A percentile compares a stretch with the other conserved stretches of the same genome.
These are phyloP conservation scores for Mucor sp. DNA, from an alignment of 371 early-diverging fungal species.

Conservation along the genomic window DNA sequence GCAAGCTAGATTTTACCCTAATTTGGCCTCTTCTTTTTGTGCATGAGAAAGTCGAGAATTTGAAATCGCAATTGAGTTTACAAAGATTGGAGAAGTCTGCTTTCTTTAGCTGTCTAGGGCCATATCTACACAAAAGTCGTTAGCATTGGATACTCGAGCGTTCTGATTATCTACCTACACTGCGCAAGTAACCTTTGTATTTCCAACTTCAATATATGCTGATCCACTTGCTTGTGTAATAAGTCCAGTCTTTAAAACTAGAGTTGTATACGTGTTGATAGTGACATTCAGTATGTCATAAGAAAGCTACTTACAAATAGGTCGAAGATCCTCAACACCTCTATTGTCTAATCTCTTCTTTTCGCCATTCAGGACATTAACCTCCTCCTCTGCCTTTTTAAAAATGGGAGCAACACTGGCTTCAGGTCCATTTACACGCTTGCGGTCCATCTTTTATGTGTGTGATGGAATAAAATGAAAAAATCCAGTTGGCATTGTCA, in stretches of 20 bases:
- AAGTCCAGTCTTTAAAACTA: constrained; percentile 83
- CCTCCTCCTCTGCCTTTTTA: constrained; percentile 31
- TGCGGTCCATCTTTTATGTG: constrained; percentile 62
- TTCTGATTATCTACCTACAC: constrained; percentile 62
- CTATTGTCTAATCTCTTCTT: constrained; percentile 59
- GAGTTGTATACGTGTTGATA: neutral
- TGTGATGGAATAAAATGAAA: neutral
- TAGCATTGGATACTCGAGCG: neutral
- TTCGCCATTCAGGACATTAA: constrained; percentile 23
- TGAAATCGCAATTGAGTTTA: constrained; percentile 82
- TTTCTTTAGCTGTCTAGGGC: constrained; percentile 69
- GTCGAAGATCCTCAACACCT: constrained; percentile 59
- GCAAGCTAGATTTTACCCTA: constrained; percentile 37
- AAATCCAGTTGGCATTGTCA: neutral
- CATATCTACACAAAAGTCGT: constrained; percentile 41
- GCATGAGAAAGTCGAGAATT: constrained; percentile 89
- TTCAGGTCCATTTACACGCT: constrained; percentile 78
- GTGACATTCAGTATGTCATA: neutral
- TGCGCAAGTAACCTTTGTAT: constrained; percentile 87
- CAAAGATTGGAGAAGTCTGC: constrained; percentile 66
- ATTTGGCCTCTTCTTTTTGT: constrained; percentile 64
- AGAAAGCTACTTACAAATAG: constrained; percentile 50
- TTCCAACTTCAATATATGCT: constrained; percentile 86
- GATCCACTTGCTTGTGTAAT: constrained; percentile 89
- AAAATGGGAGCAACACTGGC: constrained; percentile 69